Evolutionary conservation across 192 early-diverging fungal species (phyloP), one percentile per base, ranked within the genome.

Genomic region (Backusella sp.): DNA sequence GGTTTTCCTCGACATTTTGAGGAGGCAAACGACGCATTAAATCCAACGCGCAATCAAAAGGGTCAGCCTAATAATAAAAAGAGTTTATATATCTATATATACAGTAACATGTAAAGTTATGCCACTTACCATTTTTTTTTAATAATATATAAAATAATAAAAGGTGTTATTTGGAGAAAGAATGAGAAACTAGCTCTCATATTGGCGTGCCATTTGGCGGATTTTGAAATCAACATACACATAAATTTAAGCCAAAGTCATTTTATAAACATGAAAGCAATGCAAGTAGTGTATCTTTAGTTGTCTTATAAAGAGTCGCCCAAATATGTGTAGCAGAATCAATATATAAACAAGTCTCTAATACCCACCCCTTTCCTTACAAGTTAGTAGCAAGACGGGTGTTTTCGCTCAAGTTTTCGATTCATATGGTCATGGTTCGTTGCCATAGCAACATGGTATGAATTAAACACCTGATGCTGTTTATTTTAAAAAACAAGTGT

Each of bases 1-100:
- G 84, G 81, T 97, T 98, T 78, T 92, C 90, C 79, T 96, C 93
- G 26, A 93, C 89, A 73, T 94, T 92, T 74, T 95, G 93, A 77
- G 98, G 98, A 62, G 97, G 95, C 52, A 99, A 89, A 26, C 98
- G 93, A 66, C 98, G 90, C 96, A 98, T 98, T 34, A 99, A 89
- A 80, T 99, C 98, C n/a, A 98, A 88, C 3, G 95, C 95, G 76
- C 94, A 94, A 74, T 99, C 96, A 72, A 80, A 83, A 62, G 77
- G 72, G 34, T 83, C 75, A 28, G 74, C 52, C 80, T 81, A 75
- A 26, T 81, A 75, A 26, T 8, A 17, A 42, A 3, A 0, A 72
- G 15, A 62, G 23, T 12, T 28, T 5, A 44, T 4, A 15, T 44
- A 19, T 15, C 12, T 44, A 17, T 44, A 17, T 17, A 44, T 15